Conservation (phyloP, 768 basidiomycete genomes). For the Lactarius deliciosus region DNA sequence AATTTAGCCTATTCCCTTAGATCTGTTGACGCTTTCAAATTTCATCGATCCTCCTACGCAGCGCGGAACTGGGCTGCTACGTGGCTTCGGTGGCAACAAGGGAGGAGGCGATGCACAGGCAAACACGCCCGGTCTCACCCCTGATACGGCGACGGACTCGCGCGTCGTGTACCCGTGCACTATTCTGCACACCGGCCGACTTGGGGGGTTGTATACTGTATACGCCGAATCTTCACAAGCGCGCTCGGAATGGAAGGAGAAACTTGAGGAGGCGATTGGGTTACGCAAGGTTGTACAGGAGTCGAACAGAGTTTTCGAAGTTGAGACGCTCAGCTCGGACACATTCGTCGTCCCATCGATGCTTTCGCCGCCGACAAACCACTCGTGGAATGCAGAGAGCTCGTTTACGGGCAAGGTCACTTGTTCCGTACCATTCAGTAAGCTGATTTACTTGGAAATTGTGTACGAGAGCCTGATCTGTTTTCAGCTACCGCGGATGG, state of each 20-base stretch:
- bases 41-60: conserved; percentile 80
- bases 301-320: conserved; percentile 92
- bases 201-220: conserved; percentile 82
- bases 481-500: conserved; percentile 74
- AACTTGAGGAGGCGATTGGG: conserved; percentile 84
- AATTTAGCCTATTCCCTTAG: conserved; percentile 84
- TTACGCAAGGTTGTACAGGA: conserved; percentile 86
- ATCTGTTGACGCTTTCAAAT: conserved; percentile 80
- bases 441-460: conserved; percentile 28
- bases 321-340: conserved; percentile 84
- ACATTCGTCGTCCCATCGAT: conserved; percentile 81
- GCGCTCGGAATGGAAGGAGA: conserved; percentile 85
- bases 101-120: conserved; percentile 31
- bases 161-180: conserved; percentile 85
- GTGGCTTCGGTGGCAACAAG: conserved; percentile 49
- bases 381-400: conserved; percentile 68
- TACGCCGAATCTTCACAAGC: conserved; percentile 80
- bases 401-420: conserved; percentile 84
- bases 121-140: conserved; percentile 36
- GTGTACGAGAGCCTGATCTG: conserved; percentile 10
- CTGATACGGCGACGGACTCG: conserved; percentile 56
- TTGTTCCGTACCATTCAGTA: conserved; percentile 91
- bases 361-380: conserved; percentile 39
- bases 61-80: conserved; percentile 69
- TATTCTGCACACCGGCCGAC: conserved; percentile 83